Evolutionary conservation across 495 filamentous ascomycete species (phyloP), one percentile per base, ranked within the genome.

Genomic region (Geoglossum glabrum): DNA sequence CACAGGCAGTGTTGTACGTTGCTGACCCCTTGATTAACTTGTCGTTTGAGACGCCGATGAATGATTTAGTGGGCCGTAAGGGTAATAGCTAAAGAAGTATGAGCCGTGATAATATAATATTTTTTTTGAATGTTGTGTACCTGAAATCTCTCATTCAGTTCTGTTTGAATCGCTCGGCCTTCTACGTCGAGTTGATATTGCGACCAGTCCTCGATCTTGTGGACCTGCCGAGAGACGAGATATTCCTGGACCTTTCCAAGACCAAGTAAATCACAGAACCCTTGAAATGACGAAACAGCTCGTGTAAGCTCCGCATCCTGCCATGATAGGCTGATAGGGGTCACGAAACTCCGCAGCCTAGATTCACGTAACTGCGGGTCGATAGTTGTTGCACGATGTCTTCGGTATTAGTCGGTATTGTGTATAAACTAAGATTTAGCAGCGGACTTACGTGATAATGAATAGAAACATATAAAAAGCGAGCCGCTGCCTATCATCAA

Each of bases 21-120:
- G 78, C 66, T 9, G 83, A 79, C 3, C 72, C 74, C 58, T 79
- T 84, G 47, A 86, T 82, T 15, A 95, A 67, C 65, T 89, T 90
- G 56, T 99, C 92, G 0, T 87, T 89, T 0, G 90, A 92, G 28
- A 86, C 87, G 1, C 84, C 84, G 26, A 99, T 70, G 69, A 97
- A 85, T 0, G 85, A 84, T 62, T 95, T 96, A 6, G 90, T 96
- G 13, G 84, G 75, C 57, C 89, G 81, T 52, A 97, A 70, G 7
- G 92, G 92, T 7, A 96, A 69, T 60, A 76, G 70, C 78, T 86
- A 63, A 2, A 38, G 28, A n/a, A 59, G 7, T 31, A 27, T 63
- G n/a, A 67, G 60, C 26, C 61, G 26, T 15, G 26, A 17, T 21
- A 15, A n/a, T 10, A 40, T 36, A 17, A 5, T 15, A n/a, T 59